Evolutionary conservation across 495 filamentous ascomycete genomes (phyloP), one percentile per base, ranked within the genome.

Genomic region (Pyrenopolyporus hunteri): DNA sequence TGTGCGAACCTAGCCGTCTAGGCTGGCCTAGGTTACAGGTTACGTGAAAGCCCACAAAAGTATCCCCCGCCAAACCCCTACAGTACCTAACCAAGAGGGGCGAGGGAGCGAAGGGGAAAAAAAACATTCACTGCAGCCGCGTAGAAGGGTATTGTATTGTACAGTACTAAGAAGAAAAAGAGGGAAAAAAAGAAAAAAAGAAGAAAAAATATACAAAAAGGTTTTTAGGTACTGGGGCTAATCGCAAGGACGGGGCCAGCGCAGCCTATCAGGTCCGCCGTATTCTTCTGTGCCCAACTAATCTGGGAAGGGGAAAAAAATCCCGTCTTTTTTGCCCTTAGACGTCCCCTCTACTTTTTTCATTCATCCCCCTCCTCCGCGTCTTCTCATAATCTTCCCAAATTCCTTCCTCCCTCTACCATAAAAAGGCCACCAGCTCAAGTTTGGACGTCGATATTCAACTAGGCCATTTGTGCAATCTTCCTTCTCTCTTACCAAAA

Each of bases 381-480:
- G 45, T 56, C 63, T 64, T 72, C 66, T 70, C 64, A 42, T 25
- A n/a, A 45, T 52, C 59, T 42, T 64, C 59, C 31, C 49, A 56
- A 52, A 5, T 29, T 28, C 37, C 47, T 58, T 42, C 51, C 56
- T 44, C 47, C 51, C 37, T 57, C 57, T 33, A 52, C 56, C 31
- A 49, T 16, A 49, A 49, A 49, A 45, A 56, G 56, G 52, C 57
- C 63, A 46, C 57, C 63, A 66, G 48, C 57, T 55, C 55, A 44
- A 47, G 48, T 59, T 57, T 29, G 63, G 52, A 54, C 66, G 57
- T 59, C 50, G 60, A 64, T 65, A 64, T 55, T 28, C 43, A 55
- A 59, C 63, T 64, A 31, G 35, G 51, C 62, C 68, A 36, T 55
- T 47, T 59, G 64, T 51, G 50, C 69, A 64, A 71, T 53, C 65